These are phyloP conservation scores for Oryza punctata DNA, from an alignment of 176 grass and related monocot genomes.

Conservation along the genomic window DNA sequence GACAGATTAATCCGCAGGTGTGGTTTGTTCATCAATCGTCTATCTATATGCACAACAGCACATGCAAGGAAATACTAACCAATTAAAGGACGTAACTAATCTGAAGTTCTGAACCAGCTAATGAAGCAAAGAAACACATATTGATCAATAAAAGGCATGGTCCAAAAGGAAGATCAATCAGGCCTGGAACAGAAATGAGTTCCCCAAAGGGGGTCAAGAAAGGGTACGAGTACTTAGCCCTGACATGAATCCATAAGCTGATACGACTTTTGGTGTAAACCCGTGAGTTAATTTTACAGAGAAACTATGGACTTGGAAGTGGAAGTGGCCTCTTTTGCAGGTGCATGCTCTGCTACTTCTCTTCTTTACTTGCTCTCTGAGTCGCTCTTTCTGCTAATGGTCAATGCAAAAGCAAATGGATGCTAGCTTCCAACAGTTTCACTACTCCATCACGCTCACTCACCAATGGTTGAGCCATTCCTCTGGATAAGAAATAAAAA, in stretches of 20 bases:
- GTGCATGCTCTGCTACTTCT: background rate
- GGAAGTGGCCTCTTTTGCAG: slow-evolving; percentile 15
- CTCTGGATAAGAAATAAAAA: background rate
- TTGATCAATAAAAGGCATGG: slow-evolving; percentile 41
- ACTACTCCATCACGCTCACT: slow-evolving; percentile 11
- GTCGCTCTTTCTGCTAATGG: slow-evolving; percentile 17
- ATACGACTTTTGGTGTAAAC: slow-evolving; percentile 26
- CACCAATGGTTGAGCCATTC: background rate
- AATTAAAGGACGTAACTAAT: background rate
- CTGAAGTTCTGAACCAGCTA: background rate
- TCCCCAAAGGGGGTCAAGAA: slow-evolving; percentile 45
- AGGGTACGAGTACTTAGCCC: slow-evolving; percentile 33
- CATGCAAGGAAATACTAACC: background rate
- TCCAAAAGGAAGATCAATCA: slow-evolving; percentile 52
- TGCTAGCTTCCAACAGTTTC: slow-evolving; percentile 15
- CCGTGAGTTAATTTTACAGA: background rate
- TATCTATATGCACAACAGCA: background rate
- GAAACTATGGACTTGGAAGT: background rate
- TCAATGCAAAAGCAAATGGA: slow-evolving; percentile 27
- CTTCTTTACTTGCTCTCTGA: slow-evolving; percentile 26
- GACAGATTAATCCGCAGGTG: background rate
- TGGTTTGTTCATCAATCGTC: background rate
- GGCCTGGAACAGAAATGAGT: slow-evolving; percentile 39
- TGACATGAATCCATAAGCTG: slow-evolving; percentile 28
- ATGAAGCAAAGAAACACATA: slow-evolving; percentile 11